Conservation (phyloP, 768 basidiomycete species). For the Tulasnella sp. region DNA sequence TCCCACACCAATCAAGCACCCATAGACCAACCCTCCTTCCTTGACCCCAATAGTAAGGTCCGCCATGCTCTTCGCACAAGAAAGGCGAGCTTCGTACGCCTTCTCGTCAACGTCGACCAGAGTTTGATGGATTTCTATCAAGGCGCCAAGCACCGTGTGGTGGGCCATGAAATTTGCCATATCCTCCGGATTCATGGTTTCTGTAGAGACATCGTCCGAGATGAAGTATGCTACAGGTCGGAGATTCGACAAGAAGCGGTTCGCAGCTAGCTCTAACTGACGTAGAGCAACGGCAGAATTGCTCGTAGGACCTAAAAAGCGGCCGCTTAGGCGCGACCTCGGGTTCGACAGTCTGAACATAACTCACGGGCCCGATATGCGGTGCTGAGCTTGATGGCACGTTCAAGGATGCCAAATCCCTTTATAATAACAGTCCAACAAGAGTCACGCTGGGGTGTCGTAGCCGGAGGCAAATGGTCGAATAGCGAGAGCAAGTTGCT, state of each 20-base stretch:
- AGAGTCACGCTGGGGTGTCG: neutral
- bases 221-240: neutral
- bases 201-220: neutral
- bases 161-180: neutral
- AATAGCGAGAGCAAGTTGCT: neutral
- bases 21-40: neutral
- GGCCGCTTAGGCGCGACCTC: neutral
- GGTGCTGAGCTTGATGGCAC: neutral
- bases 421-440: neutral
- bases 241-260: slow-evolving; percentile 2
- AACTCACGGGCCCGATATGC: slow-evolving; percentile 12
- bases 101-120: neutral
- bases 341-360: neutral
- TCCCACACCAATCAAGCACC: slow-evolving; percentile 5
- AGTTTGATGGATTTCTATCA: slow-evolving; percentile 1
- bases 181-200: neutral
- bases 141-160: neutral
- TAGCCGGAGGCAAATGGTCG: neutral
- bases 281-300: neutral
- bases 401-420: slow-evolving; percentile 4
- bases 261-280: neutral
- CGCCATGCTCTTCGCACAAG: neutral
- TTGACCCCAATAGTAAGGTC: neutral
- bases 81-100: neutral
- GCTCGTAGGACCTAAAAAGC: neutral